Conservation (phyloP, 768 basidiomycete genomes). For the Wakefieldia striispora region DNA sequence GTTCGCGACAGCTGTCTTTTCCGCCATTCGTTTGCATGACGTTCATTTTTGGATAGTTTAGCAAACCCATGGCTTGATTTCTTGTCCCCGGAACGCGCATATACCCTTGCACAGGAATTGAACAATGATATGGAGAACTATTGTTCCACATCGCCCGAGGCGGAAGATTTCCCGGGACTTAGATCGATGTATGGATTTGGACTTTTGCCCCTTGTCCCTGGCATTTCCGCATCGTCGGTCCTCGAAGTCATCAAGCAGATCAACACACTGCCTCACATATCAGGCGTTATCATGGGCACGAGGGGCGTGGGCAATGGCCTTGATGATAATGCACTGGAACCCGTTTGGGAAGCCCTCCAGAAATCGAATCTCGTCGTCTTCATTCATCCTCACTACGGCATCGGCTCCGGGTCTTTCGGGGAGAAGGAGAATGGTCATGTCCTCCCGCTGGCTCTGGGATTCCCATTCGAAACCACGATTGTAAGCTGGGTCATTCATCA, state of each 20-base stretch:
- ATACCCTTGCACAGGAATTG: constrained; percentile 61
- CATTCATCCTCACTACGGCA: constrained; percentile 85
- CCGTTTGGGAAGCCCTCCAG: constrained; percentile 79
- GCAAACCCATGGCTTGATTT: constrained; percentile 95
- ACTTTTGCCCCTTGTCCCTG: constrained; percentile 76
- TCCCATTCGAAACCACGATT: constrained; percentile 88
- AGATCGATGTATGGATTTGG: constrained; percentile 83
- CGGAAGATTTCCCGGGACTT: constrained; percentile 33
- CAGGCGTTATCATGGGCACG: constrained; percentile 81
- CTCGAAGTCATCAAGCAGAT: constrained; percentile 70
- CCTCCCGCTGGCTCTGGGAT: constrained; percentile 81
- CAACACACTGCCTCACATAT: constrained; percentile 59
- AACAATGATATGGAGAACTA: constrained; percentile 79
- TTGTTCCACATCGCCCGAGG: constrained; percentile 62
- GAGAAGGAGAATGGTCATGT: constrained; percentile 82
- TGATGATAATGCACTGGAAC: constrained; percentile 76
- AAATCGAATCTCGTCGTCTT: constrained; percentile 71
- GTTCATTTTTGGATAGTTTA: constrained; percentile 43
- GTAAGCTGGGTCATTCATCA: constrained; percentile 41
- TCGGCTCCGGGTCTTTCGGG: constrained; percentile 73
- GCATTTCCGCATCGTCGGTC: constrained; percentile 51
- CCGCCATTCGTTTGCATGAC: constrained; percentile 15
- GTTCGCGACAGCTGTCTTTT: constrained; percentile 33
- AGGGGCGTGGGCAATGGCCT: constrained; percentile 74
- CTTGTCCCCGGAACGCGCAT: constrained; percentile 65